These are phyloP conservation scores for Lachnellula suecica DNA, from an alignment of 2,329 filamentous ascomycete species.

Conservation along the genomic window DNA sequence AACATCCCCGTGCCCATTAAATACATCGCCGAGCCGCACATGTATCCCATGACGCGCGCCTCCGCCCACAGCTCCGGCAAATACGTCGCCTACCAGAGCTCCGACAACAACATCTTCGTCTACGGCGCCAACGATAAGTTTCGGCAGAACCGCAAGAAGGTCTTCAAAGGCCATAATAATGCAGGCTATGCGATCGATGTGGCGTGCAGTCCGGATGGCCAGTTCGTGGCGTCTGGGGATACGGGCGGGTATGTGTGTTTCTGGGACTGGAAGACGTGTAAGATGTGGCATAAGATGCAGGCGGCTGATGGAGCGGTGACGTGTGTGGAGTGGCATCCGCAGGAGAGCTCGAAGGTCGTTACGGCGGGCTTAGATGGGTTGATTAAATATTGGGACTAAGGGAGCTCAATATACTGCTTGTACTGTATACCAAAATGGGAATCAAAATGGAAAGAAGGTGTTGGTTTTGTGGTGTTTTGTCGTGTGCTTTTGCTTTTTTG, in stretches of 20 bases:
- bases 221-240: conserved; percentile 86
- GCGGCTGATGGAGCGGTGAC: conserved; percentile 80
- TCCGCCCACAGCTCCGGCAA: conserved; percentile 85
- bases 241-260: conserved; percentile 88
- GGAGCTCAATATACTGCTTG: background rate
- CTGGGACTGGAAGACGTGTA: conserved; percentile 99
- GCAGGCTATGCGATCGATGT: conserved; percentile 92
- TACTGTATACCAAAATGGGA: background rate
- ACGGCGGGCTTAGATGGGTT: conserved; percentile 87
- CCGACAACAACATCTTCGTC: conserved; percentile 95
- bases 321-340: conserved; percentile 94
- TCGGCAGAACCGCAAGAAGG: conserved; percentile 95
- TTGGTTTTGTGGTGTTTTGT: background rate
- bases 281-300: conserved; percentile 96
- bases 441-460: background rate
- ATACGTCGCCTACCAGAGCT: conserved; percentile 89
- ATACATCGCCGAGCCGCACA: conserved; percentile 95
- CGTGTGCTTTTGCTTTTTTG: no score
- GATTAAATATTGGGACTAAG: conserved; percentile 90
- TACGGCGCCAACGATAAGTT: conserved; percentile 95
- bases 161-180: conserved; percentile 93
- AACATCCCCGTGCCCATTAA: conserved; percentile 98
- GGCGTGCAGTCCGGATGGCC: conserved; percentile 84
- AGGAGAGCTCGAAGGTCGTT: conserved; percentile 91
- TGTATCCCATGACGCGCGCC: conserved; percentile 92